These are phyloP conservation scores for Penicillium capsulatum DNA, from an alignment of 2,329 filamentous ascomycete species.

Conservation along the genomic window DNA sequence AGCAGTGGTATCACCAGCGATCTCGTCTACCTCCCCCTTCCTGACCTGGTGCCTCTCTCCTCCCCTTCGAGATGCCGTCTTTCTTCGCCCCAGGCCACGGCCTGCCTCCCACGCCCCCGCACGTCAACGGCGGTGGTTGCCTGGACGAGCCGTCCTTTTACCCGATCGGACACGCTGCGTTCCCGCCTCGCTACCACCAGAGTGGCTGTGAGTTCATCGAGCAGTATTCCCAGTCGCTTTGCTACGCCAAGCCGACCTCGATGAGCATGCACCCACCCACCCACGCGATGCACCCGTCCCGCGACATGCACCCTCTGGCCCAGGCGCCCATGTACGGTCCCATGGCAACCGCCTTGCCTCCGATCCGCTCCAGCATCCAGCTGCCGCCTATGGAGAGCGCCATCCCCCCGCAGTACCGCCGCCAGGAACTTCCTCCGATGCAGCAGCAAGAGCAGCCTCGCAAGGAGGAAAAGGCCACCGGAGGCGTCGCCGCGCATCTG, in stretches of 20 bases:
- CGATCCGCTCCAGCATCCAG: constrained; percentile 40
- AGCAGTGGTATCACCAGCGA: no score
- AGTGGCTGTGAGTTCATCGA: constrained; percentile 45
- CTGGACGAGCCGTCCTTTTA: constrained; percentile 42
- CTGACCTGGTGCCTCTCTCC: constrained; percentile 29
- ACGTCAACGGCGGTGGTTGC: constrained; percentile 35
- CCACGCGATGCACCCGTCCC: constrained; percentile 29
- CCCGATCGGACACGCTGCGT: constrained; percentile 36
- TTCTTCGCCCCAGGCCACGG: constrained; percentile 41
- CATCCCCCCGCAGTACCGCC: constrained; percentile 42
- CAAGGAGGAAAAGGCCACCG: constrained; percentile 65
- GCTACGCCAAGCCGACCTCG: constrained; percentile 37
- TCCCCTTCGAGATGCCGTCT: constrained; percentile 38
- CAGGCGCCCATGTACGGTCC: constrained; percentile 37
- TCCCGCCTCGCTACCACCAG: constrained; percentile 42
- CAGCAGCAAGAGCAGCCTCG: constrained; percentile 34
- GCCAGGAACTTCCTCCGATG: constrained; percentile 34
- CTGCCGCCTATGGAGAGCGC: constrained; percentile 41
- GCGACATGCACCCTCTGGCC: constrained; percentile 33
- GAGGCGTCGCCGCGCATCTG: constrained; percentile 87
- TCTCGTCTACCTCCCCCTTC: constrained; percentile 37
- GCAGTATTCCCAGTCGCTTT: constrained; percentile 43
- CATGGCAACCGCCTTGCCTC: constrained; percentile 36
- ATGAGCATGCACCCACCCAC: constrained; percentile 33
- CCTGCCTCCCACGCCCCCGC: constrained; percentile 43